phyloP scores from a whole-genome alignment of 768 basidiomycete genomes.

The Serpula lacrymans region DNA sequence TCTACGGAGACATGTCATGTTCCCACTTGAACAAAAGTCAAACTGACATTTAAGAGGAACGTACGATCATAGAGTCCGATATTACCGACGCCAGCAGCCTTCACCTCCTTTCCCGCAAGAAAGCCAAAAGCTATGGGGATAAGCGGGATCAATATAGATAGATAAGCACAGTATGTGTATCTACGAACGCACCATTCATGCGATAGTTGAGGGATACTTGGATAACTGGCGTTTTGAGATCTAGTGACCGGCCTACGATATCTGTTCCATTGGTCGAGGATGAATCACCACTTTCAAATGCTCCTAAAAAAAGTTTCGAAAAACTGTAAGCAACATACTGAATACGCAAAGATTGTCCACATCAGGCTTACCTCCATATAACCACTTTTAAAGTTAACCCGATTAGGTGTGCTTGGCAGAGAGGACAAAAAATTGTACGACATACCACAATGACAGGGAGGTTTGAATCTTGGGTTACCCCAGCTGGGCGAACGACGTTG shows the following conservation, averaged over 20 bases:
- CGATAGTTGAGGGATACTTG: constrained; percentile 20
- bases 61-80: constrained; percentile 37
- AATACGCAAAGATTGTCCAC: too few species aligned
- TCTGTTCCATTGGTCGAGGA: constrained; percentile 14
- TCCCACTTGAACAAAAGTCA: background rate
- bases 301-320: too few species aligned
- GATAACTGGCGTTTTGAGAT: constrained; percentile 14
- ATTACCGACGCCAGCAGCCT: constrained; percentile 27
- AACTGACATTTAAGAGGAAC: background rate
- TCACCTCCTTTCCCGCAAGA: constrained; percentile 23
- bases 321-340: background rate
- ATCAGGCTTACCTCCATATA: constrained; percentile 12
- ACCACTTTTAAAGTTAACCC: constrained; percentile 1
- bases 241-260: constrained; percentile 17
- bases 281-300: constrained; percentile 12
- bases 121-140: constrained; percentile 22
- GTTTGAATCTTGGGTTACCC: background rate
- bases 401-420: too few species aligned
- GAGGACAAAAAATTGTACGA: background rate
- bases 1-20: constrained; percentile 24
- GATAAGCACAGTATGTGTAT: background rate
- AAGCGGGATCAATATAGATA: too few species aligned
- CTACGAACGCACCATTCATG: constrained; percentile 14
- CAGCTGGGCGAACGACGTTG: constrained; percentile 10
- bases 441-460: constrained; percentile 15